Evolutionary conservation across 2,329 filamentous ascomycete species (phyloP).

Genomic region (Emericellopsis cladophorae): DNA sequence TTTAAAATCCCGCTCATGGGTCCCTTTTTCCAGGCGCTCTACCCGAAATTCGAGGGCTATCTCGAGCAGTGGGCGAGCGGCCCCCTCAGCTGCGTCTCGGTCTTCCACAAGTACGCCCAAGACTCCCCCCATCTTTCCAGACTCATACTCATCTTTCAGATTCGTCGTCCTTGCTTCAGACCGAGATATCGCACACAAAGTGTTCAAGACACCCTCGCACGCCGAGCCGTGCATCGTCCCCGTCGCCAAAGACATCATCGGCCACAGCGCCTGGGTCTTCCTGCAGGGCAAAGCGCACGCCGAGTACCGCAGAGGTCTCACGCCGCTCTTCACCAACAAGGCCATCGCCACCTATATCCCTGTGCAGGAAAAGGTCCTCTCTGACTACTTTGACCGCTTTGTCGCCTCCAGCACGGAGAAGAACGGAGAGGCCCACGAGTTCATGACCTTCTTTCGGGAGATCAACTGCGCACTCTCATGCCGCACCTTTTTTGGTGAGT

Average conservation of each 20-base stretch:
- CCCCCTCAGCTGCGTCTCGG: conserved; percentile 68
- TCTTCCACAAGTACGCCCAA: conserved; percentile 62
- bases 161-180: conserved; percentile 71
- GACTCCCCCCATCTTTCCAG: background rate
- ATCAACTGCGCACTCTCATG: conserved; percentile 69
- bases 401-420: conserved; percentile 41
- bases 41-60: conserved; percentile 63
- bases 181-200: conserved; percentile 67
- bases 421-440: conserved; percentile 44
- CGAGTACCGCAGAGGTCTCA: conserved; percentile 66
- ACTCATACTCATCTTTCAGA: conserved; percentile 22
- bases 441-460: conserved; percentile 64
- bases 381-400: conserved; percentile 58
- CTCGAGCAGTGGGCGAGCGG: conserved; percentile 67
- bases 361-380: conserved; percentile 59
- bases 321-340: conserved; percentile 60
- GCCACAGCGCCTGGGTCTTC: conserved; percentile 67
- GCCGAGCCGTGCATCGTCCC: conserved; percentile 71
- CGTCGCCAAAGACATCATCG: conserved; percentile 60
- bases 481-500: conserved; percentile 69
- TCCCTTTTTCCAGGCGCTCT: conserved; percentile 62
- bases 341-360: conserved; percentile 61
- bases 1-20: conserved; percentile 61
- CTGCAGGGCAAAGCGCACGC: conserved; percentile 64
- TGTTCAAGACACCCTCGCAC: conserved; percentile 66